Conservation (phyloP, 2,329 filamentous ascomycete genomes). For the Pezicula neosporulosa region DNA sequence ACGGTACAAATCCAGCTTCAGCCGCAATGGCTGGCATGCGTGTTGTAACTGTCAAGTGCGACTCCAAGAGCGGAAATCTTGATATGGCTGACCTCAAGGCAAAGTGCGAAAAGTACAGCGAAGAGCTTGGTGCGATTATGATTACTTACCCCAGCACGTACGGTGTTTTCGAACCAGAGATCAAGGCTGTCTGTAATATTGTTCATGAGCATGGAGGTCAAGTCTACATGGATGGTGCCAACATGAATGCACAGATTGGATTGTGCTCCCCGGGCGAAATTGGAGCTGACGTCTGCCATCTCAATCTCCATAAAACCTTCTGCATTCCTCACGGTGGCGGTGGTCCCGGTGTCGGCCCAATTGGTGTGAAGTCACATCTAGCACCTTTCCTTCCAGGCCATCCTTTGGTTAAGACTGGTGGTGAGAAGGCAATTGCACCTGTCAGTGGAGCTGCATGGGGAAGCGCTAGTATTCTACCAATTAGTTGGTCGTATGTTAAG, state of each 20-base stretch:
- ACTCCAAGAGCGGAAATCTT: constrained; percentile 81
- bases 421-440: constrained; percentile 58
- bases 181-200: constrained; percentile 80
- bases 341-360: constrained; percentile 89
- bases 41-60: constrained; percentile 89
- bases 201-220: constrained; percentile 87
- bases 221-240: constrained; percentile 98
- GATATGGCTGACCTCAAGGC: constrained; percentile 81
- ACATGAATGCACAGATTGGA: constrained; percentile 98
- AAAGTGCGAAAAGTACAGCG: constrained; percentile 85
- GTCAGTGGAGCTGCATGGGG: constrained; percentile 83
- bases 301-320: constrained; percentile 98
- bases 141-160: constrained; percentile 95
- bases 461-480: constrained; percentile 87
- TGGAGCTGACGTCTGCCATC: constrained; percentile 92
- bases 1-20: constrained; percentile 93
- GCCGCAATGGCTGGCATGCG: constrained; percentile 96
- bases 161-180: constrained; percentile 87
- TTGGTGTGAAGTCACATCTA: constrained; percentile 84
- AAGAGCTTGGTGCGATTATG: constrained; percentile 90
- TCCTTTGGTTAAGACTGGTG: constrained; percentile 54
- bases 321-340: constrained; percentile 96
- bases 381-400: constrained; percentile 69
- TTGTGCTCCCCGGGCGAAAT: constrained; percentile 93
- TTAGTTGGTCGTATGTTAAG: constrained; percentile 92